Evolutionary conservation across 257 asterid species (phyloP).

Genomic region (Solanum microdontum): DNA sequence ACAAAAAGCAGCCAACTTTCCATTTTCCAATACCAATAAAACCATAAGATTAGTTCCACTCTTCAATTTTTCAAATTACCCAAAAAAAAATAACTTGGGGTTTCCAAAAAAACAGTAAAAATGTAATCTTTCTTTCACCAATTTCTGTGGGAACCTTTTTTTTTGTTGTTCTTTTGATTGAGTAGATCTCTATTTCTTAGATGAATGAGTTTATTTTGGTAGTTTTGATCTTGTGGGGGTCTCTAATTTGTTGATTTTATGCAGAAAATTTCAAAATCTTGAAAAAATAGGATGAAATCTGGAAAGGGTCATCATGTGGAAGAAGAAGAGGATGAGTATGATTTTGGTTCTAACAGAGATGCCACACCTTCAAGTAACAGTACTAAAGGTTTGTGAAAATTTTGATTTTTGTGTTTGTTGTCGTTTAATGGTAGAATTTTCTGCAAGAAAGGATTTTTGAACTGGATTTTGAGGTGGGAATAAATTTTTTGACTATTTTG

Average conservation of each 20-base stretch:
- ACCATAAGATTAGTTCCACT: not conserved
- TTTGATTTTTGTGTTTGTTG: not conserved
- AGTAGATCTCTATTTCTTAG: conserved; percentile 24
- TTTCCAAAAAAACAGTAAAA: conserved; percentile 11
- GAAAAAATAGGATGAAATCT: conserved; percentile 39
- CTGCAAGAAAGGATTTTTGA: not conserved
- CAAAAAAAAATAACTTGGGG: not conserved
- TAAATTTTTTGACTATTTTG: not conserved
- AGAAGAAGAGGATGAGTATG: conserved; percentile 70
- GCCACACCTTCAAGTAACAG: conserved; percentile 43
- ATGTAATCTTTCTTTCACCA: not conserved
- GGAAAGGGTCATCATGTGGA: conserved; percentile 66
- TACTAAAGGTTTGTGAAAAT: conserved; percentile 31
- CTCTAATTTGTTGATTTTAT: conserved; percentile 14
- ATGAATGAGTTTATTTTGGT: not conserved
- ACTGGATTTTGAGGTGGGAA: not conserved
- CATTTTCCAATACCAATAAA: not conserved
- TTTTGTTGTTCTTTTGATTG: not conserved
- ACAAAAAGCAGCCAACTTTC: not conserved
- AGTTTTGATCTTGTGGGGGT: conserved; percentile 15
- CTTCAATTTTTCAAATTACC: not conserved
- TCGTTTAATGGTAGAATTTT: not conserved
- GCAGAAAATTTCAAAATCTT: conserved; percentile 21
- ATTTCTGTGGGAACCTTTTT: not conserved
- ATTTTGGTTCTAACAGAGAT: conserved; percentile 45